These are phyloP conservation scores for Brassica nigra DNA, from an alignment of 345 rosid species.

Conservation along the genomic window DNA sequence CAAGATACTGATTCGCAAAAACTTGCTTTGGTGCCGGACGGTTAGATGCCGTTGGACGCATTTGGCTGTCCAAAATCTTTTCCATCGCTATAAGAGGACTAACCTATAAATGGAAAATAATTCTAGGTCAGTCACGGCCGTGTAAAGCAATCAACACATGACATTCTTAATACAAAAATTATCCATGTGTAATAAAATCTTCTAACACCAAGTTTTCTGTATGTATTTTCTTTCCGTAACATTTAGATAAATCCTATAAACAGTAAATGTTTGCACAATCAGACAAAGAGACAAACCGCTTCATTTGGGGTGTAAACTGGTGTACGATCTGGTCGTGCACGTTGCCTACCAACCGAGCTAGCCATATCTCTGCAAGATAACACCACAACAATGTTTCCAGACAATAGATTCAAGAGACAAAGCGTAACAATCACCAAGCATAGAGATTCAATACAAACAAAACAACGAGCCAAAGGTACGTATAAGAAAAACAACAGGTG, in stretches of 20 bases:
- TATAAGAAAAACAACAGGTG: not conserved
- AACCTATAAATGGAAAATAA: slow-evolving; percentile 57
- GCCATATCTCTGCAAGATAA: slow-evolving; percentile 70
- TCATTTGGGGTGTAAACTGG: slow-evolving; percentile 65
- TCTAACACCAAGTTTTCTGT: slow-evolving; percentile 61
- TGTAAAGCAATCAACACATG: not conserved
- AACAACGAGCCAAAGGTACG: not conserved
- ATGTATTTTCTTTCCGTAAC: slow-evolving; percentile 38
- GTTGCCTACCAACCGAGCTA: slow-evolving; percentile 72
- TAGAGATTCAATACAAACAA: not conserved
- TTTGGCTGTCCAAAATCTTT: slow-evolving; percentile 68
- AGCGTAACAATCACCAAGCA: slow-evolving; percentile 5
- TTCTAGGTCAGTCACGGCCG: not conserved
- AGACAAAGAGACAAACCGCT: slow-evolving; percentile 52
- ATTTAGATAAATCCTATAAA: not conserved
- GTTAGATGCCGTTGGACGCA: slow-evolving; percentile 74
- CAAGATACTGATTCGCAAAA: slow-evolving; percentile 77
- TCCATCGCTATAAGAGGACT: slow-evolving; percentile 72
- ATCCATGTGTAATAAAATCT: slow-evolving; percentile 27
- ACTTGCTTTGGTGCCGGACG: slow-evolving; percentile 55
- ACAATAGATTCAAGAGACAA: not conserved
- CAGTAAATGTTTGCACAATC: slow-evolving; percentile 19
- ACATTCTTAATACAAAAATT: not conserved
- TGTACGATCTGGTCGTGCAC: slow-evolving; percentile 65
- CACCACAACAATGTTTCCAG: slow-evolving; percentile 6